Percentiles rank a stretch among this genome's conserved stretches.
Evolutionary conservation across 768 basidiomycete genomes (phyloP).

Genomic region (Collybia sp.): DNA sequence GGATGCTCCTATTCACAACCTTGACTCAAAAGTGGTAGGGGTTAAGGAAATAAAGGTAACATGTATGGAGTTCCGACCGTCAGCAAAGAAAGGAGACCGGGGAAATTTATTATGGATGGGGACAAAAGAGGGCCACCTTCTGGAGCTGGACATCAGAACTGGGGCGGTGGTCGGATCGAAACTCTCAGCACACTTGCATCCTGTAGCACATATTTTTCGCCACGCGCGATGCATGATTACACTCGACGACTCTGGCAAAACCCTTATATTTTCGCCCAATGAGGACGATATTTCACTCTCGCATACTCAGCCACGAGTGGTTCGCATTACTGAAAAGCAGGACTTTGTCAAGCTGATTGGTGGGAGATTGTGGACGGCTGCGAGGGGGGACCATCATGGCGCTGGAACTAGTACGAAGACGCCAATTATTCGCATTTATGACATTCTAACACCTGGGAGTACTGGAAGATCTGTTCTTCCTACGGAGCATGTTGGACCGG

Average conservation of each 20-base stretch:
- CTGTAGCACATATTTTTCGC: conserved; percentile 74
- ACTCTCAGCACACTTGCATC: conserved; percentile 55
- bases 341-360: conserved; percentile 73
- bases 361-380: conserved; percentile 81
- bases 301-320: conserved; percentile 47
- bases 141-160: conserved; percentile 73
- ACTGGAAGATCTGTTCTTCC: conserved; percentile 53
- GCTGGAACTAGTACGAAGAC: conserved; percentile 35
- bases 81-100: conserved; percentile 35
- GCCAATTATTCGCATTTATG: conserved; percentile 80
- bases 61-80: conserved; percentile 73
- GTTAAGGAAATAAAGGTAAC: conserved; percentile 69
- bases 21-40: conserved; percentile 62
- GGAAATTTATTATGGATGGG: conserved; percentile 80
- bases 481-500: conserved; percentile 71
- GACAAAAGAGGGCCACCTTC: conserved; percentile 84
- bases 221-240: conserved; percentile 68
- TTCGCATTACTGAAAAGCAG: conserved; percentile 75
- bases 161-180: conserved; percentile 55
- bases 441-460: conserved; percentile 59
- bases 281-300: conserved; percentile 40
- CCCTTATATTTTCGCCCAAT: conserved; percentile 63
- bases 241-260: conserved; percentile 83
- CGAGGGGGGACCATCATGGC: conserved; percentile 45
- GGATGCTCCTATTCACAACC: conserved; percentile 36